Percentiles rank a stretch among this genome's conserved stretches.
These are phyloP conservation scores for Paraleonurus japonicus DNA, from an alignment of 257 asterid genomes.

Conservation along the genomic window DNA sequence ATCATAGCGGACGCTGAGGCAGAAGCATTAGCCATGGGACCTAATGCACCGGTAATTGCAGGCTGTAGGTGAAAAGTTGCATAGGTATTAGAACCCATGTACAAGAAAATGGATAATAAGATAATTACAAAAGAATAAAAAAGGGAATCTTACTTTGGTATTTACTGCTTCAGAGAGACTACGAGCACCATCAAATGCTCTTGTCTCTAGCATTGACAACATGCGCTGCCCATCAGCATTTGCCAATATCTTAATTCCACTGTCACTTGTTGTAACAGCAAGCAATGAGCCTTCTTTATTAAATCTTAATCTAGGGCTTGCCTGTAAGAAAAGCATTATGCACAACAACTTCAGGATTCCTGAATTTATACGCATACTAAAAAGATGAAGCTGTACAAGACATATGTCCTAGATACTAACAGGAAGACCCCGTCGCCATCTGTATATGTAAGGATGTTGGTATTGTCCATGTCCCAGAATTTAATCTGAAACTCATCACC, in stretches of 20 bases:
- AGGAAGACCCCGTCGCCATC: constrained; percentile 96
- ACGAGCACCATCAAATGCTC: constrained; percentile 78
- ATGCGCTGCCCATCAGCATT: constrained; percentile 80
- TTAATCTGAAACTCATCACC: constrained; percentile 94
- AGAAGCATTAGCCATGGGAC: constrained; percentile 59
- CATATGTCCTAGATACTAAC: constrained; percentile 48
- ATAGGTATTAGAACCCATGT: constrained; percentile 14
- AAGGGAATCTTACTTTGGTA: constrained; percentile 48
- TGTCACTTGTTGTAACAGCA: constrained; percentile 88
- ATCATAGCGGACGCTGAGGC: constrained; percentile 49
- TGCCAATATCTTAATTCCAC: constrained; percentile 87
- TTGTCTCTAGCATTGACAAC: constrained; percentile 72
- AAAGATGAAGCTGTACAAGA: constrained; percentile 16
- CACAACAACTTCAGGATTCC: background rate
- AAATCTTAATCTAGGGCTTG: constrained; percentile 84
- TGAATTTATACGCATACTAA: constrained; percentile 3
- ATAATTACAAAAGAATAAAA: background rate
- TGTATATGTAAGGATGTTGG: constrained; percentile 56
- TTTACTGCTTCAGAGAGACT: constrained; percentile 66
- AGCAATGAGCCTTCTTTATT: constrained; percentile 88
- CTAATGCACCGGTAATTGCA: constrained; percentile 57
- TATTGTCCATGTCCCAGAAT: constrained; percentile 98
- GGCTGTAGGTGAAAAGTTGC: constrained; percentile 47
- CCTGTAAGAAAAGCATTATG: constrained; percentile 43
- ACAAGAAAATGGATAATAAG: background rate